Evolutionary conservation across 805 yeast species (phyloP).

Genomic region (Kodamaea fukazawae): DNA sequence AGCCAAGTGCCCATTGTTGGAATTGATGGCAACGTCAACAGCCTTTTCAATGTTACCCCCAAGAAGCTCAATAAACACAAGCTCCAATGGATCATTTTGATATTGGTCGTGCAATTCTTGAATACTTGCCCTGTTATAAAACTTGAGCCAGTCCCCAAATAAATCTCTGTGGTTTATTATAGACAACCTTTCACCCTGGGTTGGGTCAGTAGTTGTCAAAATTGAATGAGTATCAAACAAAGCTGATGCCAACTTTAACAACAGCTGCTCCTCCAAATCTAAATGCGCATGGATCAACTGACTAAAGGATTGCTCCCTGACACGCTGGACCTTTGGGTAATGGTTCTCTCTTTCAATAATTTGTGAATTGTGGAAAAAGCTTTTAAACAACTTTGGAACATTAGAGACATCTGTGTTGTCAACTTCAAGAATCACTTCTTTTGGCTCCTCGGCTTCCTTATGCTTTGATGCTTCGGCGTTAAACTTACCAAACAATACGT

Average conservation of each 20-base stretch:
- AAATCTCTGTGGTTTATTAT: slow-evolving; percentile 37
- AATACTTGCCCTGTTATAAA: slow-evolving; percentile 38
- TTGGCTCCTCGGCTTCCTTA: slow-evolving; percentile 14
- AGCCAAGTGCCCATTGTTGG: slow-evolving; percentile 68
- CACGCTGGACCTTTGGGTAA: slow-evolving; percentile 23
- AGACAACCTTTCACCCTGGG: slow-evolving; percentile 16
- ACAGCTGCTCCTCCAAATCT: slow-evolving; percentile 22
- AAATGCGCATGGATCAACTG: slow-evolving; percentile 15
- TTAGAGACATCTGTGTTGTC: slow-evolving; percentile 10
- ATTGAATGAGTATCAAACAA: slow-evolving; percentile 42
- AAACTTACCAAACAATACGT: slow-evolving; percentile 47
- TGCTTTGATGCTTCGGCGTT: slow-evolving; percentile 17
- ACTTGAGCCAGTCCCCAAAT: slow-evolving; percentile 58
- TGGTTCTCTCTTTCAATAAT: slow-evolving; percentile 22
- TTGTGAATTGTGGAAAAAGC: slow-evolving; percentile 21
- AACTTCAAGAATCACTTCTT: slow-evolving; percentile 7
- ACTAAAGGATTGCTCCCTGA: slow-evolving; percentile 16
- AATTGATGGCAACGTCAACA: slow-evolving; percentile 53
- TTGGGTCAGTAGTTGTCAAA: slow-evolving; percentile 4
- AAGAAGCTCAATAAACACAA: slow-evolving; percentile 48
- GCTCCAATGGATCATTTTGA: slow-evolving; percentile 44
- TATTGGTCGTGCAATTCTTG: slow-evolving; percentile 19
- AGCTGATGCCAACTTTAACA: slow-evolving; percentile 60
- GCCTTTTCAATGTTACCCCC: slow-evolving; percentile 64
- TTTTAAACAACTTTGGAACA: slow-evolving; percentile 16